Evolutionary conservation across 371 early-diverging fungal genomes (phyloP), one percentile per base, ranked within the genome.

Genomic region (Saksenaea oblongispora): DNA sequence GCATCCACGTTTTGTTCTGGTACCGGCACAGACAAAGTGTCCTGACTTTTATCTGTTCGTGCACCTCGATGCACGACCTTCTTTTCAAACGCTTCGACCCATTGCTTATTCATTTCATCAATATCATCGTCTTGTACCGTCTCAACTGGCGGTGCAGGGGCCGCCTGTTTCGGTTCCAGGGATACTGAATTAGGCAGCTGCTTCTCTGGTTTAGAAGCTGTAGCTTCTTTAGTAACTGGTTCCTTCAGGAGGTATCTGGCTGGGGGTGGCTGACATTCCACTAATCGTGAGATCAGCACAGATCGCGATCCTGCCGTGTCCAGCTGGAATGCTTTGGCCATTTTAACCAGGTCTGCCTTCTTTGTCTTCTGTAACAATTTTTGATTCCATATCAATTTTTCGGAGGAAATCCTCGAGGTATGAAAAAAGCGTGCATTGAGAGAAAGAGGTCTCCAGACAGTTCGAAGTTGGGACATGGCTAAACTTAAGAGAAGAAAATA

Each of bases 51-150:
- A 47, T 18, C 18, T 2, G 22, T 47, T 17, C 51, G 51, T 47
- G 51, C 3, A 13, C 70, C 59, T 37, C 75, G 24, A 18, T 69
- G 69, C 44, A 57, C 65, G 1, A 73, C 63, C 26, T 70, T 72
- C 42, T 61, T 65, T 14, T 70, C 76, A 66, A 76, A 73, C 0
- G 71, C 76, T 24, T 69, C 61, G n/a, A 67, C 69, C 73, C 73
- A 76, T 27, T 66, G 62, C 17, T 37, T 13, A 61, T 73, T 63
- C 9, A 62, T 34, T 4, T 67, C 66, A 14, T 36, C 41, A 5
- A 47, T 47, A 22, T 47, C 51, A 22, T 47, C 51, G 8, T 47
- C 51, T n/a, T 47, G 9, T 22, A 22, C 26, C 9, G 18, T 22
- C 18, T 22, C 26, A 1, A 11, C 10, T 22, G n/a, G n/a, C 0